Evolutionary conservation across 2,329 filamentous ascomycete genomes (phyloP).

Genomic region (Penicillium sp.): DNA sequence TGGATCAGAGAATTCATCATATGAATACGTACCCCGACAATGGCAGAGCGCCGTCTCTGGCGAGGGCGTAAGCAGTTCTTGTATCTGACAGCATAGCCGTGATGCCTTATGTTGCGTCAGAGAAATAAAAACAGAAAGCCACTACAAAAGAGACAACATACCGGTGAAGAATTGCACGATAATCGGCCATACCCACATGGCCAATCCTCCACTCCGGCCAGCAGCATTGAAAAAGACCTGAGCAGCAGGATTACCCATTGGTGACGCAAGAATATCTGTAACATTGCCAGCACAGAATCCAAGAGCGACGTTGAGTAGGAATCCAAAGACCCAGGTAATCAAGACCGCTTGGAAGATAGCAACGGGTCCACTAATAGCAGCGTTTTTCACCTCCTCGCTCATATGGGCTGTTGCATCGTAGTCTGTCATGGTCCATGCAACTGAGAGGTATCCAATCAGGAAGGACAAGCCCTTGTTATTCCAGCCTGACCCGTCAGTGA

Average conservation of each 20-base stretch:
- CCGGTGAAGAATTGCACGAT: background rate
- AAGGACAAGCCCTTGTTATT: background rate
- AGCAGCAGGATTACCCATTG: slow-evolving; percentile 56
- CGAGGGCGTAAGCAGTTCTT: background rate
- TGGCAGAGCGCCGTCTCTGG: background rate
- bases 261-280: slow-evolving; percentile 39
- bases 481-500: background rate
- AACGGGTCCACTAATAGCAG: slow-evolving; percentile 47
- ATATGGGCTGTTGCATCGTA: slow-evolving; percentile 3
- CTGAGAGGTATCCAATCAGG: background rate
- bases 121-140: background rate
- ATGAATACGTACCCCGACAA: background rate
- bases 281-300: slow-evolving; percentile 53
- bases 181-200: background rate
- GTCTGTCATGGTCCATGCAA: background rate
- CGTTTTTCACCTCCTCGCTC: slow-evolving; percentile 40
- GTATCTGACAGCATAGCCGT: background rate
- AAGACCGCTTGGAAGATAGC: slow-evolving; percentile 48
- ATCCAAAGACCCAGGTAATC: slow-evolving; percentile 51
- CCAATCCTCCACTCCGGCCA: slow-evolving; percentile 25
- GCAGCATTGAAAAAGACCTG: slow-evolving; percentile 54
- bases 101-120: background rate
- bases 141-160: background rate
- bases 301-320: slow-evolving; percentile 52
- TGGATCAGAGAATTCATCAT: background rate